These are phyloP conservation scores for Rhamnella rubrinervis DNA, from an alignment of 331 rosid species.

Conservation along the genomic window DNA sequence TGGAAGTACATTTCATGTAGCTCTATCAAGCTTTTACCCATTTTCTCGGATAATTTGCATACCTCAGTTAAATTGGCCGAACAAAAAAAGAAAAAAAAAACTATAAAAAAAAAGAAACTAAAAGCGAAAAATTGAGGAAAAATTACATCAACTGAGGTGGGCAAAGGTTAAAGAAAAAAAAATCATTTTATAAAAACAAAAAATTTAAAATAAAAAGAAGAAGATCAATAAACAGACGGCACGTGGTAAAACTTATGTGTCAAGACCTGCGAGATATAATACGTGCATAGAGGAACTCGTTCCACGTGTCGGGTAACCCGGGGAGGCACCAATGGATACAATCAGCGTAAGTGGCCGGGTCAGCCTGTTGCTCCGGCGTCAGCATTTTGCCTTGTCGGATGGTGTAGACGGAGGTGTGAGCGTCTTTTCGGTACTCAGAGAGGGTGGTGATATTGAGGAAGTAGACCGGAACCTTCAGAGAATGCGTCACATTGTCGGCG, in stretches of 20 bases:
- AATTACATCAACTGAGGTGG: slow-evolving; percentile 29
- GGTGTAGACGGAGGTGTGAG: slow-evolving; percentile 87
- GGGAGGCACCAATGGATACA: slow-evolving; percentile 98
- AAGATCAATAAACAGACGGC: background rate
- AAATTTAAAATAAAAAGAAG: background rate
- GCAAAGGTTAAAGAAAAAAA: slow-evolving; percentile 15
- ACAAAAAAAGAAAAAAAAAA: slow-evolving; percentile 19
- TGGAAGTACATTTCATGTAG: slow-evolving; percentile 43
- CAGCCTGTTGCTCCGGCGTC: slow-evolving; percentile 69
- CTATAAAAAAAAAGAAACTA: slow-evolving; percentile 32
- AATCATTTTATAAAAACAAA: slow-evolving; percentile 20
- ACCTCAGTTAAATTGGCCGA: slow-evolving; percentile 35
- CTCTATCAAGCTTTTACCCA: slow-evolving; percentile 27
- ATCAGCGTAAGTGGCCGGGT: slow-evolving; percentile 78
- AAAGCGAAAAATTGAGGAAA: slow-evolving; percentile 19
- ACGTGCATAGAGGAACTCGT: slow-evolving; percentile 73
- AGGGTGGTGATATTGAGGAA: slow-evolving; percentile 74
- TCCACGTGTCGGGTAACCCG: slow-evolving; percentile 95
- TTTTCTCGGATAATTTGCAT: slow-evolving; percentile 13
- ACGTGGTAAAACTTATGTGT: slow-evolving; percentile 17
- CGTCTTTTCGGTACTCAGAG: slow-evolving; percentile 82
- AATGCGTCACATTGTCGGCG: slow-evolving; percentile 43
- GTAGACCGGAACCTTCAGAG: slow-evolving; percentile 55
- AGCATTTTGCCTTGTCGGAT: slow-evolving; percentile 81
- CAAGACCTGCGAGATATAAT: slow-evolving; percentile 59